phyloP scores from a whole-genome alignment of 2,329 filamentous ascomycete species.

The Botrytis byssoidea region DNA sequence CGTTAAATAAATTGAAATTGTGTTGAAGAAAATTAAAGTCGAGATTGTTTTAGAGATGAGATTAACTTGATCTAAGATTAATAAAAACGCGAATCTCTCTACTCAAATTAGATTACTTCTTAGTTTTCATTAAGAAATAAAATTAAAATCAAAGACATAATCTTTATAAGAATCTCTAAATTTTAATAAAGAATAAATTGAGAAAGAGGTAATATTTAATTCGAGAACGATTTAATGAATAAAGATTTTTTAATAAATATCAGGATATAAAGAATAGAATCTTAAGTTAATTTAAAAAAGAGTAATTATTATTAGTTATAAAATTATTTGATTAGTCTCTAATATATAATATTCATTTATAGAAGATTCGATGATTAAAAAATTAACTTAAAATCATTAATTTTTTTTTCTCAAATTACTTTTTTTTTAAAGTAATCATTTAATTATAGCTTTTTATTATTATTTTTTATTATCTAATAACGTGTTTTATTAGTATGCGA shows the following conservation, averaged over 20 bases:
- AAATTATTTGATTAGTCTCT: background rate
- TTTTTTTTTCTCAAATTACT: too few species aligned
- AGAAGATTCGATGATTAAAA: too few species aligned
- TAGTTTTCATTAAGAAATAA: background rate
- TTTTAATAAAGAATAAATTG: background rate
- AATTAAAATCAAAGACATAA: accelerated
- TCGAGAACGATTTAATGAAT: too few species aligned
- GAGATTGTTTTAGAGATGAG: conserved; percentile 9
- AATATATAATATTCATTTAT: background rate
- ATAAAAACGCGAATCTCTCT: background rate
- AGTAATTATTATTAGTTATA: background rate
- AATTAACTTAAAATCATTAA: too few species aligned
- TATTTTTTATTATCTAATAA: too few species aligned
- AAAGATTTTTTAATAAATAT: background rate
- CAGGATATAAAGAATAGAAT: background rate
- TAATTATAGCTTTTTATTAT: too few species aligned
- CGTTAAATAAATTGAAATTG: background rate
- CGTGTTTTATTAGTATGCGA: too few species aligned
- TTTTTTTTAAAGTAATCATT: too few species aligned
- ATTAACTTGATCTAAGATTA: background rate
- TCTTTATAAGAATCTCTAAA: background rate
- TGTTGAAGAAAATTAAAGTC: conserved; percentile 5
- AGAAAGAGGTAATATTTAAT: background rate
- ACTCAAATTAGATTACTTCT: background rate
- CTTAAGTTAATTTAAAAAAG: background rate